Evolutionary conservation across 2,329 filamentous ascomycete genomes (phyloP), one percentile per base, ranked within the genome.

Genomic region (Raffaelea albimanens): DNA sequence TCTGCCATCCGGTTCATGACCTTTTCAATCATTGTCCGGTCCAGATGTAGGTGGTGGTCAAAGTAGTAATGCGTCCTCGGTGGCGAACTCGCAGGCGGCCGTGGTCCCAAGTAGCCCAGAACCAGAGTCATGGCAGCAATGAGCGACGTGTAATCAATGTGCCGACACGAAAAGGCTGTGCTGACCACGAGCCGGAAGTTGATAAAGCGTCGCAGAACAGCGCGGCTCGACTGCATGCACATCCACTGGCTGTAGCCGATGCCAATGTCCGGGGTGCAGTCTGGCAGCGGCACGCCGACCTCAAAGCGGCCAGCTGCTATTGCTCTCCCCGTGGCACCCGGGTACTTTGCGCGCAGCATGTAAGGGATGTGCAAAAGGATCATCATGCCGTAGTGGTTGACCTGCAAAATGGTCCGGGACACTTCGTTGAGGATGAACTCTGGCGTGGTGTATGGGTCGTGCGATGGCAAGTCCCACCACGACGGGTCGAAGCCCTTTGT

Each of bases 361-460:
- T 73, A 78, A 0, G 76, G 76, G 1, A 80, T 63, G 50, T 80
- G 75, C 0, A 79, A 65, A 9, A 74, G 65, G 31, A 73, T 67
- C 8, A 77, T 59, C 3, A 78, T 63, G 31, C 70, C 67, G 53
- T 71, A 69, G 51, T 78, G 71, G 2, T 68, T 64, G 41, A 78
- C 64, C 49, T 79, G 75, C 7, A 70, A 57, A 55, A 73, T 67
- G 7, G 71, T 53, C 5, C 63, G 61, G 5, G 58, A 50, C 31
- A 64, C 65, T 11, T 66, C 59, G 10, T 55, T 52, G 16, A 61
- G 48, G 14, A 62, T 47, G 2, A 59, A 52, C 22, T 56, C 46
- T 49, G 50, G 14, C 16, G 33, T 43, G 20, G 49, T 50, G 13
- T 53, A 42, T 40, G 57, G 19, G 55, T 60, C 54, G 29, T 61